These are phyloP conservation scores for Trichoderma lentiforme DNA, from an alignment of 2,329 filamentous ascomycete genomes.

Conservation along the genomic window DNA sequence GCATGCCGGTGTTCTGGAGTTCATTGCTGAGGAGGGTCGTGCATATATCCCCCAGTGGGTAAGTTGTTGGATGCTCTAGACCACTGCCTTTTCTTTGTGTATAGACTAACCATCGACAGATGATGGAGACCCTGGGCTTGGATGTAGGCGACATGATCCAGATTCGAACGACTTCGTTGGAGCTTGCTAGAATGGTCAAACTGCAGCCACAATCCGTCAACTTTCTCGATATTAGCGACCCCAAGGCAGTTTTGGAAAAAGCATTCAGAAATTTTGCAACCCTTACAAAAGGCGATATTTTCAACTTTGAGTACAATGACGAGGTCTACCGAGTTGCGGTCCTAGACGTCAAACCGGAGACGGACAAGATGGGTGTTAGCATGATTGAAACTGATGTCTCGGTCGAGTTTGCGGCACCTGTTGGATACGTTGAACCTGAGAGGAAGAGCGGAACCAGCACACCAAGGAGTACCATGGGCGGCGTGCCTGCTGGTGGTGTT, in stretches of 20 bases:
- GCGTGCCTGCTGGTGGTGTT: constrained; percentile 66
- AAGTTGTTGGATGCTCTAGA: constrained; percentile 29
- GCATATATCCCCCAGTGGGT: constrained; percentile 97
- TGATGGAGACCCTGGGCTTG: constrained; percentile 88
- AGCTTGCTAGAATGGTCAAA: constrained; percentile 89
- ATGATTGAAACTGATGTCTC: constrained; percentile 96
- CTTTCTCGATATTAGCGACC: constrained; percentile 96
- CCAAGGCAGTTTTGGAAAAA: constrained; percentile 94
- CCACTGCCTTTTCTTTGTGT: not conserved
- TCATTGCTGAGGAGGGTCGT: constrained; percentile 94
- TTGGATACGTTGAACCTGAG: constrained; percentile 90
- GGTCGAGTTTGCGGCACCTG: constrained; percentile 90
- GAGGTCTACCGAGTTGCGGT: constrained; percentile 90
- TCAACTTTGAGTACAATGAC: constrained; percentile 96
- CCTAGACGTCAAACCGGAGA: constrained; percentile 85
- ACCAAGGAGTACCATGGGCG: constrained; percentile 64
- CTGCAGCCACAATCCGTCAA: constrained; percentile 89
- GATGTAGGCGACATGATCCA: constrained; percentile 94
- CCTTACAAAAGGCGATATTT: constrained; percentile 87
- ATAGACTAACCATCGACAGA: constrained; percentile 47
- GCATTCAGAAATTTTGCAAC: constrained; percentile 95
- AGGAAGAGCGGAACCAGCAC: constrained; percentile 80
- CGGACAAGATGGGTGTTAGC: constrained; percentile 79
- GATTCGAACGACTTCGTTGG: constrained; percentile 89
- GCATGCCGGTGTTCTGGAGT: constrained; percentile 93